Base-by-base conservation (phyloP, 371 early-diverging fungal species). In the Zychaea mexicana region DNA sequence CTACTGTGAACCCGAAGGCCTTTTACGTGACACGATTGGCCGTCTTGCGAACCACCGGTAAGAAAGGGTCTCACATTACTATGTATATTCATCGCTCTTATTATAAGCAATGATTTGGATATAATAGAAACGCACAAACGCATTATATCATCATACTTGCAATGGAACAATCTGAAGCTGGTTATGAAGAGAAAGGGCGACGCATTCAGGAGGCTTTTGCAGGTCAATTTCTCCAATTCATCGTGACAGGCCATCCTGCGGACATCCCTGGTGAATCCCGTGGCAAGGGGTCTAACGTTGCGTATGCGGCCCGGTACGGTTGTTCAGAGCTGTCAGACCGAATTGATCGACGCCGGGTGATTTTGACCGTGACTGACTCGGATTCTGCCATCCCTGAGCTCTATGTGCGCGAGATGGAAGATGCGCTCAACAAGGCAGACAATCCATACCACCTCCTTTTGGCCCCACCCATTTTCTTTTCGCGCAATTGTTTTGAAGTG, bases 271-370 rank as follows among this genome's bases (percentile, higher is more conserved):
- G 90, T 45, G 92, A 93, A 72, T 85, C 86, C 52, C 85, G 91
- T 32, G 93, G 93, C 36, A 93, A 93, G 67, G 87, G 86, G 47
- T 77, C 83, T 46, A 93, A 93, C 65, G 90, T 91, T 10, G 85
- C 89, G 2, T 90, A 86, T 78, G 92, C 92, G 74, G 85, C 87
- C 21, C 73, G 77, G 17, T 46, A 59, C 24, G 78, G 76, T 28
- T 72, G 74, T 55, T 59, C 62, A 19, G 70, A 72, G 38, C 65
- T 79, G 66, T 31, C 71, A 13, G 62, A 70, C 49, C 53, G 62
- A 26, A 69, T 79, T 22, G 79, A 82, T 61, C 68, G 69, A 57
- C 57, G 82, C 24, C 67, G 81, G 42, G 83, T 87, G 55, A 77
- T 92, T 55, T 53, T 92, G 38, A 92, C 93, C 4, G 75, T 81